Conservation (phyloP, 305 asterid species). For the Nicotiana rustica region DNA sequence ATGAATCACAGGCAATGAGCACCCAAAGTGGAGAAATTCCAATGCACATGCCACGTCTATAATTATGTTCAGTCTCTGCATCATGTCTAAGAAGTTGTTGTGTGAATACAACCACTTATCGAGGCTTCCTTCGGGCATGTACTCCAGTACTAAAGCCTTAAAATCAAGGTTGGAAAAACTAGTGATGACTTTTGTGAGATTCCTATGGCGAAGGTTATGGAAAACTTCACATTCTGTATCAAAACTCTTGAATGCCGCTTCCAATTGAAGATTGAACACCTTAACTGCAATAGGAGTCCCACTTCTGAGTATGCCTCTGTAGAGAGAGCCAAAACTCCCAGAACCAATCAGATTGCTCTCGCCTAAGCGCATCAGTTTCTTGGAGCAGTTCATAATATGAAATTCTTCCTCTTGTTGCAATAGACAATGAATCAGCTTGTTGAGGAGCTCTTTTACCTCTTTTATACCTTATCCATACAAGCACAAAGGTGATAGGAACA, state of each 20-base stretch:
- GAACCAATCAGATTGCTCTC: too few relatives aligned
- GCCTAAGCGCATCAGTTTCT: too few relatives aligned
- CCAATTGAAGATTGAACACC: not conserved
- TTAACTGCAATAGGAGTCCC: constrained; percentile 2
- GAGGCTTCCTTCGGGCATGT: constrained; percentile 17
- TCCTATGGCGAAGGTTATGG: constrained; percentile 19
- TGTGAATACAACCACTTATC: constrained; percentile 14
- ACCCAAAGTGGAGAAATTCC: constrained; percentile 27
- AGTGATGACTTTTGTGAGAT: constrained; percentile 24
- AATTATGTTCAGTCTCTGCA: not conserved
- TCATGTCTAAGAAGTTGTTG: not conserved
- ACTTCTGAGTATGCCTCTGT: not conserved
- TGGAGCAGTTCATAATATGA: not conserved
- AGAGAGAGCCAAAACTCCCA: constrained; percentile 10
- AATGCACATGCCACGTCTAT: constrained; percentile 32
- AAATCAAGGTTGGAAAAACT: constrained; percentile 22
- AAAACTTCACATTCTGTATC: constrained; percentile 23
- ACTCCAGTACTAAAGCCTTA: constrained; percentile 29
- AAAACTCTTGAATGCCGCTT: constrained; percentile 15
- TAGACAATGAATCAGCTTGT: not conserved
- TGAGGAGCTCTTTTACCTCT: not conserved
- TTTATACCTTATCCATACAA: not conserved
- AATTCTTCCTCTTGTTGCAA: too few relatives aligned
- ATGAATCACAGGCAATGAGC: not conserved
- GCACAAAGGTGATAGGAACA: not conserved